Conservation (phyloP, 495 filamentous ascomycete species). For the Talaromyces proteolyticus region DNA sequence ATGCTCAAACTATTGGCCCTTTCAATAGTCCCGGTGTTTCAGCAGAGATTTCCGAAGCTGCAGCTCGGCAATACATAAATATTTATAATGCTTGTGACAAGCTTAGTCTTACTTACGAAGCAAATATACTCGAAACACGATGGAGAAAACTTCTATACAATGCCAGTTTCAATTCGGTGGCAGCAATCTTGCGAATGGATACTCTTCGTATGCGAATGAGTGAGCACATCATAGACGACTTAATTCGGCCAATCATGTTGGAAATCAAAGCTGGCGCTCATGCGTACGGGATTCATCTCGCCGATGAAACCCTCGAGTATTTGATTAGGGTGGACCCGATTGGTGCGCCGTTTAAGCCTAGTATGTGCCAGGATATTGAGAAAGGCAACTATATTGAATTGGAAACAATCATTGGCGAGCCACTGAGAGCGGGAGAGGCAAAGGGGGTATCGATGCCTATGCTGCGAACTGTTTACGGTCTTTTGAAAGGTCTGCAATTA, state of each 20-base stretch:
- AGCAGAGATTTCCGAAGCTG: not conserved
- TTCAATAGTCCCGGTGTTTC: conserved; percentile 1
- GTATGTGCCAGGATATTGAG: not conserved
- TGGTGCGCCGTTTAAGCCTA: not conserved
- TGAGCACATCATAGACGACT: conserved; percentile 28
- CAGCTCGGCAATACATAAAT: not conserved
- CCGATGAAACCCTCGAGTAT: not conserved
- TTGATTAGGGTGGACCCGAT: not conserved
- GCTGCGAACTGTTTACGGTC: not conserved
- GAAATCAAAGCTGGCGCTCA: conserved; percentile 30
- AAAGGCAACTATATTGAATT: not conserved
- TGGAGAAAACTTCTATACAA: conserved; percentile 51
- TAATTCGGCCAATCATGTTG: conserved; percentile 32
- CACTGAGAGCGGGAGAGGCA: not conserved
- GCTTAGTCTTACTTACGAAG: conserved; percentile 9
- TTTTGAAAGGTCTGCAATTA: not conserved
- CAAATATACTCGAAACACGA: conserved; percentile 28
- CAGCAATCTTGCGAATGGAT: conserved; percentile 44
- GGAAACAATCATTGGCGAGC: not conserved
- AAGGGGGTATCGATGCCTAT: not conserved
- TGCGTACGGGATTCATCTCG: not conserved
- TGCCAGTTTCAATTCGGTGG: conserved; percentile 38
- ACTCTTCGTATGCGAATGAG: conserved; percentile 29
- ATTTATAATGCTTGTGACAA: conserved; percentile 14
- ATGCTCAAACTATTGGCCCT: not conserved